A percentile compares a stretch with the other conserved stretches of the same genome.
Evolutionary conservation across 352 stramenopile species (phyloP).

Genomic region (Phytophthora fragariaefolia): DNA sequence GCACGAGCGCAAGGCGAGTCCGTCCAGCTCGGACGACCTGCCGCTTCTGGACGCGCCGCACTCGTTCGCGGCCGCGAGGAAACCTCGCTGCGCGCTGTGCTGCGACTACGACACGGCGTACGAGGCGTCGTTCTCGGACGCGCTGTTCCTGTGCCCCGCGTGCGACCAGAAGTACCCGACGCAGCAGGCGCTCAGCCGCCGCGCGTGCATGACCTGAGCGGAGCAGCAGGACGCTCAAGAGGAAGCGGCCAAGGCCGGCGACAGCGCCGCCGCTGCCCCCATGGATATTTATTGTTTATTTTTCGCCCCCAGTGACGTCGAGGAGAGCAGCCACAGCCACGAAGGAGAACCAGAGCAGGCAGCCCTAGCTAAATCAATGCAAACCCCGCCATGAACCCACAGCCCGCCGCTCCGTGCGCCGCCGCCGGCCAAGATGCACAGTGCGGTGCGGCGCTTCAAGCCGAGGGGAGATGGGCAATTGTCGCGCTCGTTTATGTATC

Average conservation of each 20-base stretch:
- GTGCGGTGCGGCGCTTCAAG: constrained; percentile 21
- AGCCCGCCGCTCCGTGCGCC: too few relatives aligned
- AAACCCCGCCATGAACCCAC: not conserved
- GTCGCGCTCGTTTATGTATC: constrained; percentile 14
- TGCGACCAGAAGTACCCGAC: constrained; percentile 88
- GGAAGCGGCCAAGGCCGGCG: not conserved
- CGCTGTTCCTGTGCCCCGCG: constrained; percentile 68
- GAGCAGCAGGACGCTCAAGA: constrained; percentile 19
- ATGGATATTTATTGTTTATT: constrained; percentile 45
- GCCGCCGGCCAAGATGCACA: constrained; percentile 16
- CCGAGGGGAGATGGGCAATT: too few relatives aligned
- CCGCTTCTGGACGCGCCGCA: constrained; percentile 39
- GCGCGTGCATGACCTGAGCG: constrained; percentile 51
- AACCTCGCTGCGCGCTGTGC: constrained; percentile 73
- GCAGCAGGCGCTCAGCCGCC: constrained; percentile 63
- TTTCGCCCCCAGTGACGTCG: constrained; percentile 25
- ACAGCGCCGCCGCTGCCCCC: not conserved
- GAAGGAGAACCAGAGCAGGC: constrained; percentile 11
- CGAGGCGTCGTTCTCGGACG: constrained; percentile 49
- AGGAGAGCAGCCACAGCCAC: constrained; percentile 16
- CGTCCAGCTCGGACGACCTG: constrained; percentile 59
- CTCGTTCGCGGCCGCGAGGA: constrained; percentile 27
- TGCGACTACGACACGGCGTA: constrained; percentile 48
- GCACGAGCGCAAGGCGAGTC: constrained; percentile 35
- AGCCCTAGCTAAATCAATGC: constrained; percentile 3